Conservation (phyloP, 2,329 filamentous ascomycete genomes). For the Cyphellophora europaea region DNA sequence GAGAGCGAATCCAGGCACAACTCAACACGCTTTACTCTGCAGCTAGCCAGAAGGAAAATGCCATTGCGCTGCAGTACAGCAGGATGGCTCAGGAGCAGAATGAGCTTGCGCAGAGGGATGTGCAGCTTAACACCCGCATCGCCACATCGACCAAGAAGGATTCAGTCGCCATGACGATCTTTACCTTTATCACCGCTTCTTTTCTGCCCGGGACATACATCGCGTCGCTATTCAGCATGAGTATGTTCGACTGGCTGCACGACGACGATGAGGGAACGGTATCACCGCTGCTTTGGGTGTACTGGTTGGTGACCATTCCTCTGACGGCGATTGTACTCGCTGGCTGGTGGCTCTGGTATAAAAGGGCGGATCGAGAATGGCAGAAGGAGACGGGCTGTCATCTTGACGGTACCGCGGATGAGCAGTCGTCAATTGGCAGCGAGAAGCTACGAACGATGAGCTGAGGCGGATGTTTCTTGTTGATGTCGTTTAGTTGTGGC, state of each 20-base stretch:
- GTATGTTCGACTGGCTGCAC: conserved; percentile 2
- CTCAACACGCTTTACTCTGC: conserved; percentile 2
- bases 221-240: background rate
- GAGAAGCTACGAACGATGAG: too few species aligned
- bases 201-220: conserved; percentile 1
- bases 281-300: background rate
- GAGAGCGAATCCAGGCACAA: background rate
- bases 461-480: too few species aligned
- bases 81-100: background rate
- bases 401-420: background rate
- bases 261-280: background rate
- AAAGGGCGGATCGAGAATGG: background rate
- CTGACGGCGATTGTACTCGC: background rate
- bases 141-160: conserved; percentile 3
- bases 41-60: conserved; percentile 1
- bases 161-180: conserved; percentile 1
- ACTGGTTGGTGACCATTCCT: background rate
- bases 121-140: conserved; percentile 2
- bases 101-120: background rate
- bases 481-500: too few species aligned
- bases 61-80: conserved; percentile 1
- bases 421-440: too few species aligned
- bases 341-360: background rate
- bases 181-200: conserved; percentile 2
- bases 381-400: background rate